phyloP scores from a whole-genome alignment of 176 grass and related monocot species.

The Carex pumila region DNA sequence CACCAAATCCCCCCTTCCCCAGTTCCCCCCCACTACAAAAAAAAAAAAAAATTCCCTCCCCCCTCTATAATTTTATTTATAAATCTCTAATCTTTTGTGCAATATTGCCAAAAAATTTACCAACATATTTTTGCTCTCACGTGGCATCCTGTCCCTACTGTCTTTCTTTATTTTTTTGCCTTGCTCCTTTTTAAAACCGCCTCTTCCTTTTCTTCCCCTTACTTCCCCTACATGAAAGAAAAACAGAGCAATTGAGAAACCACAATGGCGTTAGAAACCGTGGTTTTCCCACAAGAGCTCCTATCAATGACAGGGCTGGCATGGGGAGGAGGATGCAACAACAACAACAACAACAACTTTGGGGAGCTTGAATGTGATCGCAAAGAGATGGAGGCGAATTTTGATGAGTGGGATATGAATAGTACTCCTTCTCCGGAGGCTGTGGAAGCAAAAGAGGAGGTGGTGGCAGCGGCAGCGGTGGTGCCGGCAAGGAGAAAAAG shows the following conservation, averaged over 20 bases:
- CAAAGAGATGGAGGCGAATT: slow-evolving; percentile 10
- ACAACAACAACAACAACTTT: not conserved
- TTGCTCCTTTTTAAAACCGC: slow-evolving; percentile 31
- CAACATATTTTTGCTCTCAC: not conserved
- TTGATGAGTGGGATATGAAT: slow-evolving; percentile 50
- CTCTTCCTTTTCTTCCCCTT: not conserved
- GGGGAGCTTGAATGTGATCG: slow-evolving; percentile 24
- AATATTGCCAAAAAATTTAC: not conserved
- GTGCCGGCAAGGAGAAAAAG: slow-evolving; percentile 51
- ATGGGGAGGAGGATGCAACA: slow-evolving; percentile 24
- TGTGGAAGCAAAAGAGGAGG: not conserved
- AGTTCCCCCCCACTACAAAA: not conserved
- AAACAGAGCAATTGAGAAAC: not conserved
- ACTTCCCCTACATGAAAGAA: not conserved
- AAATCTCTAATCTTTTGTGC: not conserved
- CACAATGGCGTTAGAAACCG: slow-evolving; percentile 83
- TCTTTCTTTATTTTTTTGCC: slow-evolving; percentile 9
- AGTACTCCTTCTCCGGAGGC: slow-evolving; percentile 19
- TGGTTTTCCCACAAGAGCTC: slow-evolving; percentile 60
- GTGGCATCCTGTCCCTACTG: slow-evolving; percentile 19
- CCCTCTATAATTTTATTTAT: not conserved
- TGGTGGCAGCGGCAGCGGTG: not conserved
- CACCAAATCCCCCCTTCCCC: not conserved
- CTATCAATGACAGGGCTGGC: slow-evolving; percentile 34
- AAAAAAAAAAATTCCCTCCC: not conserved